These are phyloP conservation scores for Neurospora sublineolata DNA, from an alignment of 495 filamentous ascomycete genomes.

Conservation along the genomic window DNA sequence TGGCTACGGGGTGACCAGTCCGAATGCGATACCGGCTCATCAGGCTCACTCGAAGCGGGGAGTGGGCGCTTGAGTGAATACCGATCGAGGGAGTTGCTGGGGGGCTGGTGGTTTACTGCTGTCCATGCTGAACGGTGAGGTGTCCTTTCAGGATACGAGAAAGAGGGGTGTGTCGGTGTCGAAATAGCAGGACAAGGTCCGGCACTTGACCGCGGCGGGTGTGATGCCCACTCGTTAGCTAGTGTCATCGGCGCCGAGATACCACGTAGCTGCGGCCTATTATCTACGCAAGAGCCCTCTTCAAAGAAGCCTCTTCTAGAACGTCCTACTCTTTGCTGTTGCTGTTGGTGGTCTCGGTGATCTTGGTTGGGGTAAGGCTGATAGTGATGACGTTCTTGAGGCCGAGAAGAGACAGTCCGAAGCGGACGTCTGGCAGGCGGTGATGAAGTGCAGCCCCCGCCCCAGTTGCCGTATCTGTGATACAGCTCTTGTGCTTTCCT, in stretches of 20 bases:
- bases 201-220: background rate
- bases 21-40: background rate
- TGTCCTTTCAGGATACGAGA: background rate
- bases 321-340: background rate
- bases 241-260: constrained; percentile 26
- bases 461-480: background rate
- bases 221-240: constrained; percentile 10
- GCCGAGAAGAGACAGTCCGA: constrained; percentile 9
- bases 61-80: constrained; percentile 1
- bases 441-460: background rate
- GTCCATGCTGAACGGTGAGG: constrained; percentile 5
- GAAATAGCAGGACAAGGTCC: background rate
- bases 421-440: background rate
- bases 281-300: constrained; percentile 22
- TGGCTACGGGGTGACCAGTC: background rate
- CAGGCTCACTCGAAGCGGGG: constrained; percentile 1
- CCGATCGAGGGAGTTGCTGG: constrained; percentile 2
- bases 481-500: constrained; percentile 35
- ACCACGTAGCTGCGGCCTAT: background rate
- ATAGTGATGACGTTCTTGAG: constrained; percentile 1
- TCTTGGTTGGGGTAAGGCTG: constrained; percentile 1
- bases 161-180: background rate
- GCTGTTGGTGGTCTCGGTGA: constrained; percentile 3
- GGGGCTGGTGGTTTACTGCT: constrained; percentile 4
- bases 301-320: background rate